These are phyloP conservation scores for Alternaria metachromatica DNA, from an alignment of 2,329 filamentous ascomycete species.

Conservation along the genomic window DNA sequence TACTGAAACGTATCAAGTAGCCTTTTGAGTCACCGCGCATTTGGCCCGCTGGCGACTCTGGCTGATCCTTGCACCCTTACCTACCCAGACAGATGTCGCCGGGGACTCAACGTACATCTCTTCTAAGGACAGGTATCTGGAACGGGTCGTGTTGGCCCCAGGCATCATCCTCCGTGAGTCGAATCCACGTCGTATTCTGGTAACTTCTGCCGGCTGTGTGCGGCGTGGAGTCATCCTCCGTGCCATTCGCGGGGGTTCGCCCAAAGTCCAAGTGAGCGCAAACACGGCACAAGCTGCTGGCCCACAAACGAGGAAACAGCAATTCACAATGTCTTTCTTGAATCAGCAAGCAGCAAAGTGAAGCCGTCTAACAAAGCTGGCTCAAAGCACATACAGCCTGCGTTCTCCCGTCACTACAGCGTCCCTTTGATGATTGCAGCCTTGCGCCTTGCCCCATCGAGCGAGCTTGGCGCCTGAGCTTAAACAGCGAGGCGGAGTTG, in stretches of 20 bases:
- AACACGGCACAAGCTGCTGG: not conserved
- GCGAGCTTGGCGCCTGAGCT: constrained; percentile 21
- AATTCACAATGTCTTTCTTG: not conserved
- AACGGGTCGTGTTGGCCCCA: not conserved
- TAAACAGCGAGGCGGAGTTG: constrained; percentile 18
- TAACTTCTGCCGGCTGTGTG: constrained; percentile 6
- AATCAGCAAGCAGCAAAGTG: not conserved
- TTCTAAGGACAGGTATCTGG: not conserved
- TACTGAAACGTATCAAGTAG: not conserved
- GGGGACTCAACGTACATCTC: not conserved
- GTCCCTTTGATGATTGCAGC: constrained; percentile 22
- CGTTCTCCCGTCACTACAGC: constrained; percentile 1
- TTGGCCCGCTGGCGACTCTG: not conserved
- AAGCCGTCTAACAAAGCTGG: not conserved
- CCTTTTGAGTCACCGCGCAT: not conserved
- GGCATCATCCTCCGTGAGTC: not conserved
- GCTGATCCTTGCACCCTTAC: not conserved
- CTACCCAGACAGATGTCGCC: not conserved
- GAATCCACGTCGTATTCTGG: not conserved
- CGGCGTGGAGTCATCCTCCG: constrained; percentile 3
- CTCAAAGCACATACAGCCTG: constrained; percentile 5
- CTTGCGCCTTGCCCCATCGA: constrained; percentile 27
- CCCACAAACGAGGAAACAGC: constrained; percentile 2
- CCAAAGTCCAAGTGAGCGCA: not conserved
- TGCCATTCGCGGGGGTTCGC: not conserved